Evolutionary conservation across 2,329 filamentous ascomycete genomes (phyloP).

Genomic region (Colletotrichum salicis): DNA sequence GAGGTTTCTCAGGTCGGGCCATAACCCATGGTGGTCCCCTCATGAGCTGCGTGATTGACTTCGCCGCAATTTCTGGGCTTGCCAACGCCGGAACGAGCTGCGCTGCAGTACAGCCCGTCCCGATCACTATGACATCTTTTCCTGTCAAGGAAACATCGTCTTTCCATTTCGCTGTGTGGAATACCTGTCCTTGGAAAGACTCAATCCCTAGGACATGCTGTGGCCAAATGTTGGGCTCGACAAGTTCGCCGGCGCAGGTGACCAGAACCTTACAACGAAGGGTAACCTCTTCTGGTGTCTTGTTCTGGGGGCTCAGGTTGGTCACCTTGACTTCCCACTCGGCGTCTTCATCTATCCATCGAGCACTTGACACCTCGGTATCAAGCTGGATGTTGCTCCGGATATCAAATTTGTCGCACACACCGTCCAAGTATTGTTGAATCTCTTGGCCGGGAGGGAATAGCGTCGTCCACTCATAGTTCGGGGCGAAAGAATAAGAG

Average conservation of each 20-base stretch:
- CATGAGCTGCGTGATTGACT: slow-evolving; percentile 50
- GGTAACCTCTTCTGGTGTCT: neutral
- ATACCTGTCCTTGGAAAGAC: slow-evolving; percentile 13
- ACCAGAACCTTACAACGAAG: slow-evolving; percentile 2
- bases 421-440: slow-evolving; percentile 1
- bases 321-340: slow-evolving; percentile 3
- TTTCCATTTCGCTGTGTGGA: slow-evolving; percentile 54
- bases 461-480: slow-evolving; percentile 3
- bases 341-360: neutral
- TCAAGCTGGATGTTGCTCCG: slow-evolving; percentile 1
- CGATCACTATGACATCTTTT: slow-evolving; percentile 63
- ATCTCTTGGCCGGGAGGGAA: slow-evolving; percentile 4
- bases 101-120: slow-evolving; percentile 64
- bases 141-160: slow-evolving; percentile 56
- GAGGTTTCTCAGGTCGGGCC: slow-evolving; percentile 42
- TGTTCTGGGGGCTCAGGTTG: neutral
- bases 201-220: neutral
- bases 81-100: slow-evolving; percentile 56
- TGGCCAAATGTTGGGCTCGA: neutral
- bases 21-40: slow-evolving; percentile 55
- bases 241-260: neutral
- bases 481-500: slow-evolving; percentile 8
- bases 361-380: neutral
- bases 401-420: slow-evolving; percentile 1
- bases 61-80: slow-evolving; percentile 46